Evolutionary conservation across 805 yeast species (phyloP).

Genomic region (Kazachstania psychrophila): DNA sequence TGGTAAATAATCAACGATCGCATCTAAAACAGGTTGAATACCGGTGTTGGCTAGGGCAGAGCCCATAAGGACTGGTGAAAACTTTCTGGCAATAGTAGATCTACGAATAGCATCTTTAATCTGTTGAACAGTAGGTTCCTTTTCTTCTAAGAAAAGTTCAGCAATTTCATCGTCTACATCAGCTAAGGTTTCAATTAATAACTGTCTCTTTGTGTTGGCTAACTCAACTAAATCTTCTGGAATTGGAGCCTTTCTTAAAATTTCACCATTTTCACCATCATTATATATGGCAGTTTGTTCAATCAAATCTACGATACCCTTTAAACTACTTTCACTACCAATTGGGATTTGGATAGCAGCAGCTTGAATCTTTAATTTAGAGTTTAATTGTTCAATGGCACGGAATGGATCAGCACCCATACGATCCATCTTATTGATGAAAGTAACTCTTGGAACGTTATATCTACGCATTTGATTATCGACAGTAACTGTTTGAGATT

Average conservation of each 20-base stretch:
- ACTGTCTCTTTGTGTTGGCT: slow-evolving; percentile 81
- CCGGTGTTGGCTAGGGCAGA: slow-evolving; percentile 96
- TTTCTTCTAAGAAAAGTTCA: slow-evolving; percentile 82
- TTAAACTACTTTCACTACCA: slow-evolving; percentile 77
- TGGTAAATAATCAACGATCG: slow-evolving; percentile 92
- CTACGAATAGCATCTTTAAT: slow-evolving; percentile 86
- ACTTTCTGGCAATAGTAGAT: slow-evolving; percentile 87
- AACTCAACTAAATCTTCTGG: slow-evolving; percentile 75
- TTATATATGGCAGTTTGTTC: slow-evolving; percentile 80
- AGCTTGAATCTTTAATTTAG: slow-evolving; percentile 83
- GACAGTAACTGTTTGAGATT: slow-evolving; percentile 96
- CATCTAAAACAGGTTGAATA: slow-evolving; percentile 89
- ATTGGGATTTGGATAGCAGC: slow-evolving; percentile 98
- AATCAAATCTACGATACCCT: slow-evolving; percentile 88
- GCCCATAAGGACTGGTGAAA: slow-evolving; percentile 99
- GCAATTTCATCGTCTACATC: slow-evolving; percentile 98
- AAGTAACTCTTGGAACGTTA: slow-evolving; percentile 92
- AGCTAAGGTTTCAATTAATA: slow-evolving; percentile 87
- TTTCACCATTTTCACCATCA: slow-evolving; percentile 87
- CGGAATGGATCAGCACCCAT: slow-evolving; percentile 98
- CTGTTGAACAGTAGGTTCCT: slow-evolving; percentile 76
- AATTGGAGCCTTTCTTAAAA: slow-evolving; percentile 50
- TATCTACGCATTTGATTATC: slow-evolving; percentile 98
- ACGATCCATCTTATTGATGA: slow-evolving; percentile 97
- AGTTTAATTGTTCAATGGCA: slow-evolving; percentile 84